Evolutionary conservation across 495 filamentous ascomycete genomes (phyloP).

Genomic region (Trichoderma orchidacearum): DNA sequence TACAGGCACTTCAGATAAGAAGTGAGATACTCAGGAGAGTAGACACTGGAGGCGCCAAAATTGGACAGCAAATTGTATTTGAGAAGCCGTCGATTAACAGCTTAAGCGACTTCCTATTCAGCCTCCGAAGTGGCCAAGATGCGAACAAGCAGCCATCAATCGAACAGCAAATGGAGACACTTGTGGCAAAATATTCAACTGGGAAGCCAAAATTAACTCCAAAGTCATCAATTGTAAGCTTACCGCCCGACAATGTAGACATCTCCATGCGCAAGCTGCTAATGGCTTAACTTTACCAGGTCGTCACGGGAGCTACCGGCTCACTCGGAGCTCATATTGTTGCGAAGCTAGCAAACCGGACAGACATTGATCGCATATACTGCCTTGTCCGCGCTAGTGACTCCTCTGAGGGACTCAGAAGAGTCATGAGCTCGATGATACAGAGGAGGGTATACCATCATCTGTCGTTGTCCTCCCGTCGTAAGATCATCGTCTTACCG

Average conservation of each 20-base stretch:
- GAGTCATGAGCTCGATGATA: conserved; percentile 4
- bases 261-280: not conserved
- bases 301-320: conserved; percentile 34
- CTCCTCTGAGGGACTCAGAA: conserved; percentile 5
- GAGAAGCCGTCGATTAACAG: not conserved
- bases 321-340: conserved; percentile 42
- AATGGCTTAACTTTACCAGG: not conserved
- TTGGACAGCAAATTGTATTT: not conserved
- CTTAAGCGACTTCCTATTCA: not conserved
- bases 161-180: not conserved
- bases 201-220: not conserved
- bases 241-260: no score
- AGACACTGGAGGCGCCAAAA: not conserved
- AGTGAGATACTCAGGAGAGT: not conserved
- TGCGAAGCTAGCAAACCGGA: conserved; percentile 22
- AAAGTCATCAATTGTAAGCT: not conserved
- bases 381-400: conserved; percentile 32
- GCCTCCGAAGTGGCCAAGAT: not conserved
- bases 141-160: not conserved
- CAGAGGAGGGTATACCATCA: not conserved
- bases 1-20: conserved; percentile 31
- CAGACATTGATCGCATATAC: conserved; percentile 32
- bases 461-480: conserved; percentile 6
- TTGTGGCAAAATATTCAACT: not conserved
- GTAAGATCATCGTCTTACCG: conserved; percentile 26